Evolutionary conservation across 2,329 filamentous ascomycete genomes (phyloP), one percentile per base, ranked within the genome.

Genomic region (Paecilomyces dactylethromorphus): DNA sequence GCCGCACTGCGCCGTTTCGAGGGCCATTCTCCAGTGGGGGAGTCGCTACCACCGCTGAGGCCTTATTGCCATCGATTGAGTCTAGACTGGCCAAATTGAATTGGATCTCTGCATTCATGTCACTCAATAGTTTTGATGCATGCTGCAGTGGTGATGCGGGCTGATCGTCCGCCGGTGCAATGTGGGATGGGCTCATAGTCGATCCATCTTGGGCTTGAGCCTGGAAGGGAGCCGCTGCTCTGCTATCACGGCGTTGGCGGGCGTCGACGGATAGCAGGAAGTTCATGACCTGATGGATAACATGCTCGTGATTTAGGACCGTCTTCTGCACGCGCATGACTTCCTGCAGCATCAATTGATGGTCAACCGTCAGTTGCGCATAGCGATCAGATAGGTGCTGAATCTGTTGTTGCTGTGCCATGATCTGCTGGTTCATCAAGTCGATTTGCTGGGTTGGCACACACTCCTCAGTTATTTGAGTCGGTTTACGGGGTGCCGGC

Each of bases 341-440:
- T 68, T 88, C 85, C 67, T 88, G 84, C 56, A 87, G 70, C 62
- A 87, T 79, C 74, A 87, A 81, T 22, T 84, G 84, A 63, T 88
- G 82, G 65, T 87, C 84, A 60, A 87, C 81, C 62, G 80, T 83
- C 56, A 97, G 83, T 67, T 96, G 91, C 60, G 88, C 87, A 72
- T 92, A 94, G 63, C 91, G 85, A 66, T 93, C 90, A 68, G 94
- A 90, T 49, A 97, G 79, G 59, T 89, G 85, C 70, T 96, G 91
- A 49, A 97, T 85, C 74, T 97, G 93, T 70, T 96, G 91, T 69
- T 96, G 91, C 5, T 92, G 95, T 10, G 92, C 93, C 56, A 91
- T 86, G 56, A 97, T 80, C 66, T 95, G 92, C 67, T 91, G 90
- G 72, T 91, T 93, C 67, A 97, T 84, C 64, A 96, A 83, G 63